Conservation (phyloP, 495 filamentous ascomycete genomes). For the Aspergillus carlsbadensis region DNA sequence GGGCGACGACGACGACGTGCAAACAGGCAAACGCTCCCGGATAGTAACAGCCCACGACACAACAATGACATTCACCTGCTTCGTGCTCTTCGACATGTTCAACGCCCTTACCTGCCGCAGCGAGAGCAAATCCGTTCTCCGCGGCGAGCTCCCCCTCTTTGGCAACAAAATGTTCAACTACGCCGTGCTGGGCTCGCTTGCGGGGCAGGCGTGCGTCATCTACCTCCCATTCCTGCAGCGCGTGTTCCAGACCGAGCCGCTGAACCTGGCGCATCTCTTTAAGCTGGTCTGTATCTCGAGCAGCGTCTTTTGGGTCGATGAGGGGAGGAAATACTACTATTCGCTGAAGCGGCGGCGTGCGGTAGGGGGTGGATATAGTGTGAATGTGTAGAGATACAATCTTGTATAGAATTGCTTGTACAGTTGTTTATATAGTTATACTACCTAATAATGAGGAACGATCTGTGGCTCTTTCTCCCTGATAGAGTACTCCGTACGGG, state of each 20-base stretch:
- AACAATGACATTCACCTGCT: constrained; percentile 98
- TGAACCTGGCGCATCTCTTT: constrained; percentile 69
- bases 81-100: constrained; percentile 99
- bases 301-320: constrained; percentile 92
- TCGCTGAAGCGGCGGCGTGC: constrained; percentile 32
- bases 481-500: no score
- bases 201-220: constrained; percentile 85
- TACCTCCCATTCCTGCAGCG: constrained; percentile 91
- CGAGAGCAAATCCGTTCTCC: constrained; percentile 82
- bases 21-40: constrained; percentile 45
- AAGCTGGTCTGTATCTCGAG: constrained; percentile 73
- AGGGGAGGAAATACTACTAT: constrained; percentile 72
- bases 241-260: constrained; percentile 91
- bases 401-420: constrained; percentile 12
- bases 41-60: constrained; percentile 89
- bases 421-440: neutral
- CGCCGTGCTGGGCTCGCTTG: constrained; percentile 78
- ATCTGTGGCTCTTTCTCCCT: neutral
- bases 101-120: constrained; percentile 93
- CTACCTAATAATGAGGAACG: constrained; percentile 1
- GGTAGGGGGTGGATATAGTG: constrained; percentile 43
- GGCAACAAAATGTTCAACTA: constrained; percentile 95
- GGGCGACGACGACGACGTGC: constrained; percentile 54
- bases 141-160: constrained; percentile 78
- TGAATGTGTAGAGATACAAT: constrained; percentile 36